Evolutionary conservation across 1,139 yeast genomes (phyloP).

Genomic region (Suhomyces kunorum): DNA sequence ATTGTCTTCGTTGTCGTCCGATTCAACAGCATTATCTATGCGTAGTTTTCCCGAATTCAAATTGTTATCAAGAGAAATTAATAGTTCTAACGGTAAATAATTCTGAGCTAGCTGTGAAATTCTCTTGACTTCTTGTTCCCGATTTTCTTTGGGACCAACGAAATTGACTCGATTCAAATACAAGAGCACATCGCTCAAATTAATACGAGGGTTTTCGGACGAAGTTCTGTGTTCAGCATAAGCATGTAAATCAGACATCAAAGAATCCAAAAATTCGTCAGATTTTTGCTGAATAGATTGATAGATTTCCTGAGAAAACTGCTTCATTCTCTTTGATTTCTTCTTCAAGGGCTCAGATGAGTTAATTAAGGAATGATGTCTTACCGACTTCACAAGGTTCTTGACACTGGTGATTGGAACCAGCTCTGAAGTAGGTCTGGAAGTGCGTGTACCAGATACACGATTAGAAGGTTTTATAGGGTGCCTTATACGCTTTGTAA

Average conservation of each 20-base stretch:
- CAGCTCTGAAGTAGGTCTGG: not conserved
- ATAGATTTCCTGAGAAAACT: slow-evolving; percentile 7
- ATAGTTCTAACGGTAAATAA: slow-evolving; percentile 39
- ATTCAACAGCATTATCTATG: not conserved
- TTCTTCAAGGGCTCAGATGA: slow-evolving; percentile 3
- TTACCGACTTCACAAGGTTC: slow-evolving; percentile 15
- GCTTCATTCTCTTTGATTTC: slow-evolving; percentile 10
- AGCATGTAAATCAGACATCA: slow-evolving; percentile 23
- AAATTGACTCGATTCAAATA: slow-evolving; percentile 38
- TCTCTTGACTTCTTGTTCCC: slow-evolving; percentile 23
- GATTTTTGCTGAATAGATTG: slow-evolving; percentile 19
- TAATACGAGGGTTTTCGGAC: slow-evolving; percentile 26
- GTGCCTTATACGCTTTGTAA: not conserved
- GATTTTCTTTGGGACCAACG: slow-evolving; percentile 20
- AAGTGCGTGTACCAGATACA: not conserved
- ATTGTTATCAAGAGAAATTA: slow-evolving; percentile 38
- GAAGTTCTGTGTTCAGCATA: slow-evolving; percentile 28
- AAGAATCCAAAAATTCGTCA: slow-evolving; percentile 16
- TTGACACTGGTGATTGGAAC: slow-evolving; percentile 16
- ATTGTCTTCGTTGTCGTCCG: not conserved
- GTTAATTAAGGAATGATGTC: slow-evolving; percentile 8
- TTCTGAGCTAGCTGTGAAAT: slow-evolving; percentile 38
- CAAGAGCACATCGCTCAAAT: slow-evolving; percentile 38
- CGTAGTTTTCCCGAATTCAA: slow-evolving; percentile 17
- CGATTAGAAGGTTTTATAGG: not conserved